A percentile compares a stretch with the other conserved stretches of the same genome.
Evolutionary conservation across 192 early-diverging fungal genomes (phyloP).

Genomic region (Podila verticillata): DNA sequence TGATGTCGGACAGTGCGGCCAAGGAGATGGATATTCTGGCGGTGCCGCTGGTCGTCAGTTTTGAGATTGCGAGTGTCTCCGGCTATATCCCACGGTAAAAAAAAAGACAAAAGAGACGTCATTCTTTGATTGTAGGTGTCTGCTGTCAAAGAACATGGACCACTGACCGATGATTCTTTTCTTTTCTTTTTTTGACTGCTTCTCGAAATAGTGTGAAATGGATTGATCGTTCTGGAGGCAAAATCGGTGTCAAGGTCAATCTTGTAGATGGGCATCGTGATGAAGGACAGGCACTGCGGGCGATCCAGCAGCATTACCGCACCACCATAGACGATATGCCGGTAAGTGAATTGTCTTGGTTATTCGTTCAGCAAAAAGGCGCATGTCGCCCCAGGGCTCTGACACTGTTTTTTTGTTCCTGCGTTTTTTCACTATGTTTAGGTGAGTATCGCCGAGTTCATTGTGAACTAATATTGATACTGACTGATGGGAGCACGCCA

Average conservation of each 20-base stretch:
- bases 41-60: slow-evolving; percentile 44
- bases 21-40: slow-evolving; percentile 25
- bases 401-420: not conserved
- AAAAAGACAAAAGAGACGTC: no score
- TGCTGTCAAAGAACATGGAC: no score
- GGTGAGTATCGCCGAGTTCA: slow-evolving; percentile 44
- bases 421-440: not conserved
- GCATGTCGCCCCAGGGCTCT: no score
- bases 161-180: no score
- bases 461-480: slow-evolving; percentile 18
- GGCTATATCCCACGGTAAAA: slow-evolving; percentile 46
- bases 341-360: slow-evolving; percentile 14
- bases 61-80: slow-evolving; percentile 31
- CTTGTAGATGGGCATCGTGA: slow-evolving; percentile 39
- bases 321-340: slow-evolving; percentile 49
- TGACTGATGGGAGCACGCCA: not conserved
- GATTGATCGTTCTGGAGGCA: slow-evolving; percentile 45
- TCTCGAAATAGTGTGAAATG: slow-evolving; percentile 34
- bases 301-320: slow-evolving; percentile 43
- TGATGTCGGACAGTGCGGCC: slow-evolving; percentile 25
- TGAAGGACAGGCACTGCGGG: slow-evolving; percentile 28
- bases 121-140: no score
- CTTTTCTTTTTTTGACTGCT: not conserved
- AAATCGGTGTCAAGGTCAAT: slow-evolving; percentile 40
- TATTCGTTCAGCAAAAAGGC: no score